phyloP scores from a whole-genome alignment of 2,329 filamentous ascomycete species.

The Dactylellina parvicollis region DNA sequence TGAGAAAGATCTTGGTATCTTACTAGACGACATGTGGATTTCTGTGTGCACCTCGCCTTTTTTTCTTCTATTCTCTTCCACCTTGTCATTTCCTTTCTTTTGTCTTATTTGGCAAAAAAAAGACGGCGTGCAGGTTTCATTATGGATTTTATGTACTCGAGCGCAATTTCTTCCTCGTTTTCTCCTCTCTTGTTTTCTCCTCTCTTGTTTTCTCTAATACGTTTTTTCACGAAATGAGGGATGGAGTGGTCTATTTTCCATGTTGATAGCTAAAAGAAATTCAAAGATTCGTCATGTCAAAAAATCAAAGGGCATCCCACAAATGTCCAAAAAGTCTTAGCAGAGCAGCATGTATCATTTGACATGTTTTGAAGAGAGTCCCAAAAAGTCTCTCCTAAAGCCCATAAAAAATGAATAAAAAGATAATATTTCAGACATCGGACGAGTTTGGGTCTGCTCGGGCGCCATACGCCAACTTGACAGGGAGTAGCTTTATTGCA shows the following conservation, averaged over 20 bases:
- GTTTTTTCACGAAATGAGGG: not conserved
- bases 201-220: not conserved
- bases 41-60: too few relatives aligned
- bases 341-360: too few relatives aligned
- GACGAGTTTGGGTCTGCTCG: too few relatives aligned
- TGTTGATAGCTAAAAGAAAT: too few relatives aligned
- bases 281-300: too few relatives aligned
- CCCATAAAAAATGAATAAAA: too few relatives aligned
- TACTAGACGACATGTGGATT: constrained; percentile 1
- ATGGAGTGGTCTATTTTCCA: not conserved
- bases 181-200: not conserved
- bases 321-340: too few relatives aligned
- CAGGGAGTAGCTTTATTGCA: constrained; percentile 1
- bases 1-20: constrained; percentile 2
- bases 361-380: too few relatives aligned
- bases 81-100: not conserved
- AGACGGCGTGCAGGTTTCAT: constrained; percentile 15
- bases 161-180: not conserved
- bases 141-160: constrained; percentile 2
- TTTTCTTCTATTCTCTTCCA: not conserved
- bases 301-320: too few relatives aligned
- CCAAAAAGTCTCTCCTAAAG: too few relatives aligned
- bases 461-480: too few relatives aligned
- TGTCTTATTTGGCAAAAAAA: constrained; percentile 1
- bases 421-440: too few relatives aligned